Percentiles rank a stretch among this genome's conserved stretches.
Conservation (phyloP, 2,329 filamentous ascomycete species). For the Fusarium torulosum region DNA sequence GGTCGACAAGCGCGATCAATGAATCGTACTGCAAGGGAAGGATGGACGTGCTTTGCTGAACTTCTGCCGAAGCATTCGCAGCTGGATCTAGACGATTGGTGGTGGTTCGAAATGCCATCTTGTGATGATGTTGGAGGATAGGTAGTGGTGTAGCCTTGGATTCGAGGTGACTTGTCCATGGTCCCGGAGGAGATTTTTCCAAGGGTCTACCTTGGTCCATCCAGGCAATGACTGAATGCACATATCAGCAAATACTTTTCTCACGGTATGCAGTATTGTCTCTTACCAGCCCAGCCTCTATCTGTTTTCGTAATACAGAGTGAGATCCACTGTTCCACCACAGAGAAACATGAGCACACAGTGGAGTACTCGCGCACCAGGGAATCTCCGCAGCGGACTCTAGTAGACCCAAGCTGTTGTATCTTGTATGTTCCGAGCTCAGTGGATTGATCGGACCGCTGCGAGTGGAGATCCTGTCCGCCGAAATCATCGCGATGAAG, state of each 20-base stretch:
- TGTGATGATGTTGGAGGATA: slow-evolving; percentile 2
- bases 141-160: slow-evolving; percentile 2
- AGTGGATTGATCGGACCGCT: slow-evolving; percentile 1
- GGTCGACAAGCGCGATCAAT: slow-evolving; percentile 1
- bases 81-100: slow-evolving; percentile 1
- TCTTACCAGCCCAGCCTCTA: slow-evolving; percentile 1
- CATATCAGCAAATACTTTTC: slow-evolving; percentile 1
- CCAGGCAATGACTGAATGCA: slow-evolving; percentile 4
- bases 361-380: slow-evolving; percentile 3
- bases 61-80: slow-evolving; percentile 3
- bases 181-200: slow-evolving; percentile 1
- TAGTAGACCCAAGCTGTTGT: slow-evolving; percentile 2
- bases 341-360: slow-evolving; percentile 1
- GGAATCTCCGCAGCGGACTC: slow-evolving; percentile 1
- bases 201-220: slow-evolving; percentile 3
- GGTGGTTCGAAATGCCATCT: slow-evolving; percentile 4
- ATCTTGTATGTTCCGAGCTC: slow-evolving; percentile 3
- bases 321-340: slow-evolving; percentile 3
- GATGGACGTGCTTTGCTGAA: slow-evolving; percentile 2
- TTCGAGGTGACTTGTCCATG: slow-evolving; percentile 1
- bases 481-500: slow-evolving; percentile 3
- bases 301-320: slow-evolving; percentile 2
- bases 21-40: slow-evolving; percentile 1
- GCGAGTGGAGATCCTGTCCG: slow-evolving; percentile 1
- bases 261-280: slow-evolving; percentile 2